Evolutionary conservation across 768 basidiomycete genomes (phyloP).

Genomic region (Pleurotus cornucopiae): DNA sequence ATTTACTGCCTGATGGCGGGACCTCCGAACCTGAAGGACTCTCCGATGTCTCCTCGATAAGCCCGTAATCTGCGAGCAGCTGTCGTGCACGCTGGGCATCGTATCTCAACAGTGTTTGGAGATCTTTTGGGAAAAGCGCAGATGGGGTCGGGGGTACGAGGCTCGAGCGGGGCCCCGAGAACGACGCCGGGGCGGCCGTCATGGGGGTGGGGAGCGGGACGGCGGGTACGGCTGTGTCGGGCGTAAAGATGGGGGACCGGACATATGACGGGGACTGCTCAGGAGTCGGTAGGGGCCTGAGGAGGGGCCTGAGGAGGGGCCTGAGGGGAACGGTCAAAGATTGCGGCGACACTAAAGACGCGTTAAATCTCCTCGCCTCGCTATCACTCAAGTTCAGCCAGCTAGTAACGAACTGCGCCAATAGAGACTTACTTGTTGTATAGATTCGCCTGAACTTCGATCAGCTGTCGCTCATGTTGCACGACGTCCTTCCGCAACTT

Average conservation of each 20-base stretch:
- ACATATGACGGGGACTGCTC: constrained; percentile 39
- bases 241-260: constrained; percentile 9
- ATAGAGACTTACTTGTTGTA: constrained; percentile 41
- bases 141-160: constrained; percentile 34
- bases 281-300: constrained; percentile 45
- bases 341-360: constrained; percentile 27
- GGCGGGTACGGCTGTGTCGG: constrained; percentile 16
- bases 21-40: neutral
- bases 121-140: constrained; percentile 41
- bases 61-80: constrained; percentile 41
- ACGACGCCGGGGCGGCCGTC: constrained; percentile 9
- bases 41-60: constrained; percentile 17
- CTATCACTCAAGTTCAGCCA: constrained; percentile 19
- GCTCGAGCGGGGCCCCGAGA: neutral
- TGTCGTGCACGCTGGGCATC: constrained; percentile 33
- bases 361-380: constrained; percentile 43
- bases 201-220: constrained; percentile 7
- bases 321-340: constrained; percentile 38
- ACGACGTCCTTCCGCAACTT: constrained; percentile 34
- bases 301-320: constrained; percentile 46
- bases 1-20: neutral
- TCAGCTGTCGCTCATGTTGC: constrained; percentile 37
- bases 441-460: constrained; percentile 38
- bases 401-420: neutral
- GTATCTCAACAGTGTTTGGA: constrained; percentile 40